phyloP scores from a whole-genome alignment of 768 basidiomycete genomes.

The Tulasnella calospora region DNA sequence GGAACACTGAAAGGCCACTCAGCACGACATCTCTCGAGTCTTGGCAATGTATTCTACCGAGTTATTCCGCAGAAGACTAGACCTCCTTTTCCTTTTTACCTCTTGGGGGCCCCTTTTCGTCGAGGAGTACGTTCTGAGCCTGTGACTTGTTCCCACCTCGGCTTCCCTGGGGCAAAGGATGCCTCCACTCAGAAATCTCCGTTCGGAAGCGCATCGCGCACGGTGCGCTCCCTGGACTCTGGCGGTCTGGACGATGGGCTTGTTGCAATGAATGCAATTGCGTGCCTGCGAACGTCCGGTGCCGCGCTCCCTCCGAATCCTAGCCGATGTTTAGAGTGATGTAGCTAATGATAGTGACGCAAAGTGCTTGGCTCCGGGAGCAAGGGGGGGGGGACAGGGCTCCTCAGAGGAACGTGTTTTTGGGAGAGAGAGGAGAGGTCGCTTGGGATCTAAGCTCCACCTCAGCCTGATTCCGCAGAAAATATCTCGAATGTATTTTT shows the following conservation, averaged over 20 bases:
- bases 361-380: background rate
- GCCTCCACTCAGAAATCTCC: background rate
- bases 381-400: background rate
- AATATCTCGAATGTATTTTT: too few relatives aligned
- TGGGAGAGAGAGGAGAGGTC: background rate
- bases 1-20: too few relatives aligned
- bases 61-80: too few relatives aligned
- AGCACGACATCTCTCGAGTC: too few relatives aligned
- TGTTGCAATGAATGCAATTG: background rate
- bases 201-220: background rate
- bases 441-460: background rate
- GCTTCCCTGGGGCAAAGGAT: background rate
- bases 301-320: background rate
- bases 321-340: background rate
- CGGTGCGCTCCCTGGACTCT: background rate
- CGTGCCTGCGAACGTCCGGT: background rate
- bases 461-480: background rate
- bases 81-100: too few relatives aligned
- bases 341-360: background rate
- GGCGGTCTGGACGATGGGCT: background rate
- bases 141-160: background rate
- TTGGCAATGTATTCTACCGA: too few relatives aligned
- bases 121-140: too few relatives aligned
- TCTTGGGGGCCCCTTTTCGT: too few relatives aligned
- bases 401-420: background rate